Percentiles rank a stretch among this genome's conserved stretches.
phyloP scores from a whole-genome alignment of 1,284 basidiomycete species.

The Melampsora americana region DNA sequence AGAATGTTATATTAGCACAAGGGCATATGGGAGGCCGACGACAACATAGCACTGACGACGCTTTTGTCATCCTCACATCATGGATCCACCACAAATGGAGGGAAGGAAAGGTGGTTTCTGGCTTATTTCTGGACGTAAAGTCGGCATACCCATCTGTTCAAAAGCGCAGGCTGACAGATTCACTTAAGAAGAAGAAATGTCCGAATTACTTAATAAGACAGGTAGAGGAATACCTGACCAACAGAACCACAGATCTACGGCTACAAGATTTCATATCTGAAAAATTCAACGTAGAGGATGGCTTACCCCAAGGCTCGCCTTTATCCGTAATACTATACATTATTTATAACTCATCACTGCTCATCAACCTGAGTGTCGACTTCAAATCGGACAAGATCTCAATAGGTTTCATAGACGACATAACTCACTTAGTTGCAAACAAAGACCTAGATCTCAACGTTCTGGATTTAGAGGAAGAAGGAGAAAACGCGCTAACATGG shows the following conservation, averaged over 20 bases:
- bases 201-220: constrained; percentile 3
- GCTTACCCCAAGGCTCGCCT: constrained; percentile 1
- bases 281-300: constrained; percentile 12
- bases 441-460: background rate
- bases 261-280: constrained; percentile 4
- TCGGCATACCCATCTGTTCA: constrained; percentile 19
- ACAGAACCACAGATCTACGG: background rate
- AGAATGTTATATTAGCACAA: background rate
- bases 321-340: no score
- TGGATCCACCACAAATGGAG: no score
- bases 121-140: constrained; percentile 22
- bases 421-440: constrained; percentile 12
- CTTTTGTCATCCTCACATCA: no score
- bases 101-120: no score
- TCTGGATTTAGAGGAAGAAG: background rate
- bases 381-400: background rate
- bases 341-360: constrained; percentile 23
- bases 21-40: constrained; percentile 8
- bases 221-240: constrained; percentile 11
- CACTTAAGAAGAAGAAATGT: background rate
- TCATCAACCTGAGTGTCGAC: background rate
- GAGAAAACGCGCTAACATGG: background rate
- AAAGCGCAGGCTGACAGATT: background rate
- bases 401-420: constrained; percentile 27
- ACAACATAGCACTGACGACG: no score